phyloP scores from a whole-genome alignment of 345 rosid species.

The Citrus trifoliata region DNA sequence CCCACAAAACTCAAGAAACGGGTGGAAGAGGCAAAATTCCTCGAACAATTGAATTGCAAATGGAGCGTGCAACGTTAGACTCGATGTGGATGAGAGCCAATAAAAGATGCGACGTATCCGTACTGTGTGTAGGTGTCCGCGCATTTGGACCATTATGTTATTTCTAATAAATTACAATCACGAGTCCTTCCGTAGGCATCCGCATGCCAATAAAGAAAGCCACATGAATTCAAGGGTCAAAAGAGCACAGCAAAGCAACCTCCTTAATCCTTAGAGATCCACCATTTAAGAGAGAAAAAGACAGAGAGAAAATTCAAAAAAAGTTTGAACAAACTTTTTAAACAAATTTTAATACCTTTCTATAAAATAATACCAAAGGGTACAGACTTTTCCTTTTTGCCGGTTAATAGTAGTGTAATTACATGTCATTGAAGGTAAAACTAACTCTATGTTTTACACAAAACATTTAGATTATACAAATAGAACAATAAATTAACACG shows the following conservation, averaged over 20 bases:
- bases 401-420: slow-evolving; percentile 7
- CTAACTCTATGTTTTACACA: neutral
- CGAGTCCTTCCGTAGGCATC: neutral
- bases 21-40: neutral
- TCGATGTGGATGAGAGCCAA: neutral
- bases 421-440: neutral
- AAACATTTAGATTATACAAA: neutral
- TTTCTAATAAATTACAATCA: neutral
- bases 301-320: neutral
- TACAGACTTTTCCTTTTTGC: neutral
- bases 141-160: neutral
- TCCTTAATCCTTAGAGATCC: neutral
- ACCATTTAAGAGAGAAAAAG: neutral
- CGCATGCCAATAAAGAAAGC: neutral
- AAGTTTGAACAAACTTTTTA: neutral
- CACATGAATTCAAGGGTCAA: neutral
- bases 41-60: neutral
- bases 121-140: neutral
- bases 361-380: neutral
- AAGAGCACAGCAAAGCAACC: neutral
- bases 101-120: neutral
- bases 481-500: no score
- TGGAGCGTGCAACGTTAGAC: neutral
- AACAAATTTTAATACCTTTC: neutral
- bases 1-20: neutral